phyloP scores from a whole-genome alignment of 345 rosid species.

The Ceriops zippeliana region DNA sequence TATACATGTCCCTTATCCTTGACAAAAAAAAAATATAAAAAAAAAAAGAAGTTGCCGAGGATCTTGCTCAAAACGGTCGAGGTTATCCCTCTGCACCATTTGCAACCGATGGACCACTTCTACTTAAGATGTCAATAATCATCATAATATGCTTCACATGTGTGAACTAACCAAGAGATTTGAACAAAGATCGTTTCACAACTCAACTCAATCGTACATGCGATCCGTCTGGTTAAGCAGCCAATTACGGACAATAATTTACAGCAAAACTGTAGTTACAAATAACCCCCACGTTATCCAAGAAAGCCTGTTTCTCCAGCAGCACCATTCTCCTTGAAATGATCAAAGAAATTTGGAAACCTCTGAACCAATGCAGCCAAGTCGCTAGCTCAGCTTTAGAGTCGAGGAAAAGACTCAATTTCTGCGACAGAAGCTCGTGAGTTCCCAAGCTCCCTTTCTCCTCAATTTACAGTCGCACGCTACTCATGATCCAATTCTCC shows the following conservation, averaged over 20 bases:
- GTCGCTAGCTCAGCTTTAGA: slow-evolving; percentile 49
- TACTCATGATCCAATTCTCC: slow-evolving; percentile 59
- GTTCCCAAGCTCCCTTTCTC: no score
- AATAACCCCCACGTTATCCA: background rate
- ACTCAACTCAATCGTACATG: background rate
- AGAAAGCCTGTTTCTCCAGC: background rate
- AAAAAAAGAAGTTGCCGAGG: no score
- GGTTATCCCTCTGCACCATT: no score
- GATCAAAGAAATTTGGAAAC: background rate
- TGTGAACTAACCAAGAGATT: background rate
- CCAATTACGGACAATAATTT: background rate
- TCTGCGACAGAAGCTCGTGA: slow-evolving; percentile 58
- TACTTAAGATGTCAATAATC: no score
- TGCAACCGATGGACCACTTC: no score
- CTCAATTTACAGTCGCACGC: no score
- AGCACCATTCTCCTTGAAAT: background rate
- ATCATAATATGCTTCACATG: background rate
- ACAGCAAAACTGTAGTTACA: slow-evolving; percentile 6
- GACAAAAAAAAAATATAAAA: no score
- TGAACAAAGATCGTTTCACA: background rate
- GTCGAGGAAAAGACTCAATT: slow-evolving; percentile 67
- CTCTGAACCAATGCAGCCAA: background rate
- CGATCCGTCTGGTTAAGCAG: background rate
- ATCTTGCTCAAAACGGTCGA: no score
- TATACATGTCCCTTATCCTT: no score